Base-by-base conservation (phyloP, 257 asterid species). In the Scutellaria minor region DNA sequence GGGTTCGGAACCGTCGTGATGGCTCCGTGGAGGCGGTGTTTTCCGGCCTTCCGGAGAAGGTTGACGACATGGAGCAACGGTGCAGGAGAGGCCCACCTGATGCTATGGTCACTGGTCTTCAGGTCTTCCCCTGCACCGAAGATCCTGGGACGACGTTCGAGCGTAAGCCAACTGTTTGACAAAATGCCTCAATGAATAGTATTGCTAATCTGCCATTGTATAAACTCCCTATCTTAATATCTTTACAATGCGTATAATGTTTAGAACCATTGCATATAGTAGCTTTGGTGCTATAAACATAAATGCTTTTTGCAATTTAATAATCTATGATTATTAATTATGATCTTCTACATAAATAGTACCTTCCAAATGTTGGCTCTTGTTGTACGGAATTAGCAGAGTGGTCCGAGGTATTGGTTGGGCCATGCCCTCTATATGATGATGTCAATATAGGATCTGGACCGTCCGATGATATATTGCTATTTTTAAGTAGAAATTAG, bases 1-100 rank as follows among this genome's bases (percentile, higher is more conserved):
- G 99, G 99, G 99, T 91, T n/a, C 81, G 98, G 70, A 94, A 94
- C 86, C 84, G 87, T 67, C 79, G 97, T 78, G 96, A 94, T 47
- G 96, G 97, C 20, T 82, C 96, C 0, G 97, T 91, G 46, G 99
- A 94, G 75, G 99, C 96, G 9, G 58, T 94, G 60, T 86, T 94
- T 78, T 91, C 97, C 0, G 96, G 97, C 51, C 79, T 67, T 52
- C 68, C 87, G 1, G 93, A 89, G 69, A 91, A 89, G 84, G 97
- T 91, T 60, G 83, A 81, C 55, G 95, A 88, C 70, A 94, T 94
- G 97, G 95, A 89, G 85, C 92, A 88, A 81, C 88, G 97, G n/a
- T 94, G 99, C 81, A 82, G 97, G 82, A 84, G 93, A 6, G 99
- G 99, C 2, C 99, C 97, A 5, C 93, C 95, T 2, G 82, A 87